phyloP scores from a whole-genome alignment of 331 rosid genomes.

The Malus hybrid region DNA sequence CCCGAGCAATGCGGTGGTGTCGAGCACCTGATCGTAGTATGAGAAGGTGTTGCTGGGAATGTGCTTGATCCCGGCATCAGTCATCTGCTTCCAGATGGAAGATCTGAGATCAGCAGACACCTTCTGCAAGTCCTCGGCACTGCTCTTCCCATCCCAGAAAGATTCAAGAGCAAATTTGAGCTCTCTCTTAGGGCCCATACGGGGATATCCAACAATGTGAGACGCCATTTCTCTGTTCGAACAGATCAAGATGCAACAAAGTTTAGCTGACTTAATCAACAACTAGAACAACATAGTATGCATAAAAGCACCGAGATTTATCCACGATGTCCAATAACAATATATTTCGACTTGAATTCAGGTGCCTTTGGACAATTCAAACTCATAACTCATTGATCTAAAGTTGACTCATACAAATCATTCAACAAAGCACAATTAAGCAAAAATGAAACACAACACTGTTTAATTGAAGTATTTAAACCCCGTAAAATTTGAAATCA shows the following conservation, averaged over 20 bases:
- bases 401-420: neutral
- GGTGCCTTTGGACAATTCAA: no score
- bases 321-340: neutral
- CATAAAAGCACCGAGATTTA: neutral
- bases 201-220: slow-evolving; percentile 88
- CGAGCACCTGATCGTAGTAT: slow-evolving; percentile 80
- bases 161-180: slow-evolving; percentile 94
- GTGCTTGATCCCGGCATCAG: slow-evolving; percentile 76
- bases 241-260: slow-evolving; percentile 7
- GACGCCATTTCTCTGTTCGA: slow-evolving; percentile 73
- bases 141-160: slow-evolving; percentile 93
- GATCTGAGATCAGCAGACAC: slow-evolving; percentile 76
- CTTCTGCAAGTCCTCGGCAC: slow-evolving; percentile 79
- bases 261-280: neutral
- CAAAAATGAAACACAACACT: neutral
- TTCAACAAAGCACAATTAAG: neutral
- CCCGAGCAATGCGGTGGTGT: slow-evolving; percentile 79
- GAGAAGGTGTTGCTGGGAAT: slow-evolving; percentile 95
- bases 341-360: no score
- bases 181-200: slow-evolving; percentile 99
- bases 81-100: slow-evolving; percentile 94
- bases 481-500: neutral
- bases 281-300: neutral
- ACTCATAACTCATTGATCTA: neutral
- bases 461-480: neutral